Evolutionary conservation across 2,329 filamentous ascomycete species (phyloP).

Genomic region (Nannizziopsis arthrosporioides): DNA sequence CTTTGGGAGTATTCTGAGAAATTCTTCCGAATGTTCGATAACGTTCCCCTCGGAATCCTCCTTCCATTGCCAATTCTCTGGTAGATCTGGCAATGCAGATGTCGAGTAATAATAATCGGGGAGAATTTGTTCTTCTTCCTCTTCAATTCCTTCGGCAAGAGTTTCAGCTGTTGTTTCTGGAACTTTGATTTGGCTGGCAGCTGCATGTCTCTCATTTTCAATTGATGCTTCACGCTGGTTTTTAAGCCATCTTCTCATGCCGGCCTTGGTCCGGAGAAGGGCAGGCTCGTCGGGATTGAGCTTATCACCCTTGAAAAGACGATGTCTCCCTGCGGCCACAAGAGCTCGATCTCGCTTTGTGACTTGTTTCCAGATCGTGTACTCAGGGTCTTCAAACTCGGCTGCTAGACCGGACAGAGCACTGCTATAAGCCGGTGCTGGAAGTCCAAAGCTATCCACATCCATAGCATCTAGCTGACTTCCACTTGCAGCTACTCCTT

Average conservation of each 20-base stretch:
- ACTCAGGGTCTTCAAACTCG: slow-evolving; percentile 78
- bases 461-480: slow-evolving; percentile 81
- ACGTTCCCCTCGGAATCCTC: slow-evolving; percentile 83
- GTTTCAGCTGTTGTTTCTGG: slow-evolving; percentile 53
- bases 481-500: slow-evolving; percentile 44
- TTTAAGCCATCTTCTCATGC: slow-evolving; percentile 79
- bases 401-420: slow-evolving; percentile 59
- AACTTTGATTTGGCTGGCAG: slow-evolving; percentile 37
- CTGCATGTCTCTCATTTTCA: slow-evolving; percentile 35
- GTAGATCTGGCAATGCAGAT: slow-evolving; percentile 73
- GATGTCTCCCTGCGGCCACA: slow-evolving; percentile 72
- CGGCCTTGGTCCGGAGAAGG: slow-evolving; percentile 68
- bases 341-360: slow-evolving; percentile 90
- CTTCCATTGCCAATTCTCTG: slow-evolving; percentile 67
- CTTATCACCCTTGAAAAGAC: slow-evolving; percentile 73
- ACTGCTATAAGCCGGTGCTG: slow-evolving; percentile 55
- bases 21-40: slow-evolving; percentile 77
- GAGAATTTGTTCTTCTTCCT: slow-evolving; percentile 68
- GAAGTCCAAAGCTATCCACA: slow-evolving; percentile 59
- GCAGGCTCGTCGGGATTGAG: slow-evolving; percentile 82
- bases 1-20: slow-evolving; percentile 61
- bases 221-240: slow-evolving; percentile 58
- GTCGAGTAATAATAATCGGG: slow-evolving; percentile 92
- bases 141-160: slow-evolving; percentile 88
- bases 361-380: slow-evolving; percentile 97